A percentile compares a stretch with the other conserved stretches of the same genome.
Evolutionary conservation across 768 basidiomycete genomes (phyloP).

Genomic region (Pilatotrama ljubarskyi): DNA sequence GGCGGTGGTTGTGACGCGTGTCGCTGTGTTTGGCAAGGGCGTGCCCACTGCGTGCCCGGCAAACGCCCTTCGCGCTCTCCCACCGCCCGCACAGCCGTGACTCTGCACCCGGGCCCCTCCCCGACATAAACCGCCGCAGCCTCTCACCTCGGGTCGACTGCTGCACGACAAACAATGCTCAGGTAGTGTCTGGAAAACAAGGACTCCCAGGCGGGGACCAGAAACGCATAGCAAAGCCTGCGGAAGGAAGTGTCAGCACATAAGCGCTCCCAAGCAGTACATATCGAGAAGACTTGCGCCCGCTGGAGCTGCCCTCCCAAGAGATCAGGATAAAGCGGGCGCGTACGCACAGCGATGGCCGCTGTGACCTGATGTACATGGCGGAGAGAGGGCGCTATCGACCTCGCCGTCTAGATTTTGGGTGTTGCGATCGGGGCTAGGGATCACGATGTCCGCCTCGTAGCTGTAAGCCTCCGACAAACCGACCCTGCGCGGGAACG

Average conservation of each 20-base stretch:
- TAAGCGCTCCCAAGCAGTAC: neutral
- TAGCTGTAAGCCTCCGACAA: slow-evolving; percentile 1
- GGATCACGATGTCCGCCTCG: neutral
- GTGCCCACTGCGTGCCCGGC: slow-evolving; percentile 26
- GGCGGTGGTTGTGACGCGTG: slow-evolving; percentile 32
- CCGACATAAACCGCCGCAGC: neutral
- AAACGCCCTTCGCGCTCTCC: slow-evolving; percentile 24
- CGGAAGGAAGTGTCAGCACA: neutral
- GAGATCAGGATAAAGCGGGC: neutral
- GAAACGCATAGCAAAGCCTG: neutral
- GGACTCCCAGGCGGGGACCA: neutral
- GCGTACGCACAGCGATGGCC: neutral
- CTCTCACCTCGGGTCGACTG: neutral
- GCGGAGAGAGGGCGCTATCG: no score
- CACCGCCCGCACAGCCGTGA: slow-evolving; percentile 25
- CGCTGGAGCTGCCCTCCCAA: neutral
- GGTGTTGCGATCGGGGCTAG: neutral
- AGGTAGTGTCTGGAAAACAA: neutral
- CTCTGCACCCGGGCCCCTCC: slow-evolving; percentile 17
- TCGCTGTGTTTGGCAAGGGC: slow-evolving; percentile 27
- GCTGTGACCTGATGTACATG: no score
- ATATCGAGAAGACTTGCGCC: neutral
- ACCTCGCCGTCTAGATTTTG: neutral
- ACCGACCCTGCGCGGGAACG: neutral
- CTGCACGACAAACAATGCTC: neutral